Evolutionary conservation across 441 rosid species (phyloP).

Genomic region (Pelargonium citronellum): DNA sequence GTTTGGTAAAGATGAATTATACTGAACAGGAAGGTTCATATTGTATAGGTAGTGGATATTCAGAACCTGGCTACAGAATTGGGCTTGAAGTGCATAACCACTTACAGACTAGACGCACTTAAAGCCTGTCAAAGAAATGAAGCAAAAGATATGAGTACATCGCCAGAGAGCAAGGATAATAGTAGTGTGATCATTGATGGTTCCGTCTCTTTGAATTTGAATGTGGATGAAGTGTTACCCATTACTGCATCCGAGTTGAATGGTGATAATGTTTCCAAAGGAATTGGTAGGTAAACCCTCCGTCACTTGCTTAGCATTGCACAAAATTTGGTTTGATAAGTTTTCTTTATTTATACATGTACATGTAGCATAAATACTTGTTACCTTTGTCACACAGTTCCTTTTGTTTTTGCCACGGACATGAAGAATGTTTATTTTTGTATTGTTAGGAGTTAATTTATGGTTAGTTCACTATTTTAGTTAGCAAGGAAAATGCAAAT

Average conservation of each 20-base stretch:
- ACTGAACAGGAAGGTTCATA: not conserved
- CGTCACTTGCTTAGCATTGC: conserved; percentile 1
- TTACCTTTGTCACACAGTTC: too few relatives aligned
- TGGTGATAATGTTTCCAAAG: conserved; percentile 25
- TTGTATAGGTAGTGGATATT: conserved; percentile 48
- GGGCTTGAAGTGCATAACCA: conserved; percentile 74
- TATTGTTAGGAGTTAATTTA: conserved; percentile 23
- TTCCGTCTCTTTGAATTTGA: conserved; percentile 26
- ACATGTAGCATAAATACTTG: not conserved
- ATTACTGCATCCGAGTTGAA: conserved; percentile 24
- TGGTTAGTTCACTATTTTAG: conserved; percentile 39
- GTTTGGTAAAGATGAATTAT: not conserved
- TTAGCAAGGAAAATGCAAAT: conserved; percentile 44
- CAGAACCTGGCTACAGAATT: conserved; percentile 74
- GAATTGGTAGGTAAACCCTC: conserved; percentile 36
- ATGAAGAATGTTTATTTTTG: conserved; percentile 10
- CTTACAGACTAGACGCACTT: conserved; percentile 78
- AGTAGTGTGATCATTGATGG: conserved; percentile 25
- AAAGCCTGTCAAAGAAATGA: conserved; percentile 54
- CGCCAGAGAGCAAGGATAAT: conserved; percentile 24
- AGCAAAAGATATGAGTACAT: conserved; percentile 25
- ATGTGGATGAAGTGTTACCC: conserved; percentile 26
- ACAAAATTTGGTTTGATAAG: not conserved
- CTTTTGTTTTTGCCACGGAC: not conserved
- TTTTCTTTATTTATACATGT: not conserved